Conservation (phyloP, 305 asterid genomes). For the Fraxinus sp. region DNA sequence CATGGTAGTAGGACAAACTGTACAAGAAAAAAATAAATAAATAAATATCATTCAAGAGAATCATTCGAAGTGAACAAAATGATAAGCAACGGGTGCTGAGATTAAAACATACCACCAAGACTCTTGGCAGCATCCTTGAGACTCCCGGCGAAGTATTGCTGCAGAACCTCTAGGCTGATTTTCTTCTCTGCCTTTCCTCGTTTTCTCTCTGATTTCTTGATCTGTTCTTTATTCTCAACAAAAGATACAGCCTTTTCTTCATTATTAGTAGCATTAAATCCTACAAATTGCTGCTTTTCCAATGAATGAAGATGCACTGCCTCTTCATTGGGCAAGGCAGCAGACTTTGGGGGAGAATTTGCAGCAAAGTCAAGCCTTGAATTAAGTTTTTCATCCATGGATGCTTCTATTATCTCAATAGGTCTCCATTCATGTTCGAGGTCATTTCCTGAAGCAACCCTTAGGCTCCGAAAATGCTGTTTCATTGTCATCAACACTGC, state of each 20-base stretch:
- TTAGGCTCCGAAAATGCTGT: slow-evolving; percentile 68
- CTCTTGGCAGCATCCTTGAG: slow-evolving; percentile 94
- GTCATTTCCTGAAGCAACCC: slow-evolving; percentile 81
- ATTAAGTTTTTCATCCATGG: slow-evolving; percentile 44
- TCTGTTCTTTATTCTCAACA: slow-evolving; percentile 40
- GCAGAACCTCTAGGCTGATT: slow-evolving; percentile 80
- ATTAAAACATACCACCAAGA: slow-evolving; percentile 72
- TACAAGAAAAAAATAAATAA: slow-evolving; percentile 5
- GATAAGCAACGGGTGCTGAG: neutral
- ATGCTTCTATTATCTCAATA: slow-evolving; percentile 58
- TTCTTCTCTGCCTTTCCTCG: slow-evolving; percentile 87
- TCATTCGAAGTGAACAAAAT: neutral
- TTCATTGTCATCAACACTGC: slow-evolving; percentile 67
- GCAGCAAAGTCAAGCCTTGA: slow-evolving; percentile 34
- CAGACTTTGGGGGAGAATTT: slow-evolving; percentile 43
- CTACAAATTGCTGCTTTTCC: slow-evolving; percentile 35
- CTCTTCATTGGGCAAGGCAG: slow-evolving; percentile 38
- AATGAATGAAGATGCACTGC: slow-evolving; percentile 33
- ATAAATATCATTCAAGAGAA: neutral
- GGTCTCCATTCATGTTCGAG: slow-evolving; percentile 69
- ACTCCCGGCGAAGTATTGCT: slow-evolving; percentile 85
- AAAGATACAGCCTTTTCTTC: slow-evolving; percentile 35
- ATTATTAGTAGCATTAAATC: slow-evolving; percentile 31
- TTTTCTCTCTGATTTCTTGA: slow-evolving; percentile 71
- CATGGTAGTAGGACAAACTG: slow-evolving; percentile 95